These are phyloP conservation scores for Phytophthora tentaculata DNA, from an alignment of 352 stramenopile species.

Conservation along the genomic window DNA sequence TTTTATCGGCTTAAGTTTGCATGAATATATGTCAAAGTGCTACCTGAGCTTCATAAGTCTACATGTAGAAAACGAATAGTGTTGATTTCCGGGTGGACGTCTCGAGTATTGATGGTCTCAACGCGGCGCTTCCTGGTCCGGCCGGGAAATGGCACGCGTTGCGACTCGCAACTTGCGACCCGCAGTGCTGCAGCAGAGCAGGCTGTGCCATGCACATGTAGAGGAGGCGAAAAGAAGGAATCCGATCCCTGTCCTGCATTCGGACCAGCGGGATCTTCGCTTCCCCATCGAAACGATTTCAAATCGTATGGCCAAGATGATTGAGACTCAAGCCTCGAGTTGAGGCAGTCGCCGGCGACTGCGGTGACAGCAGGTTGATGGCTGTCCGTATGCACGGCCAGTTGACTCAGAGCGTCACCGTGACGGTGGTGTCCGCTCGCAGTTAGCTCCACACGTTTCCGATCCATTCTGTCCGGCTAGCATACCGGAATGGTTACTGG, in stretches of 20 bases:
- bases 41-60: too few relatives aligned
- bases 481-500: not conserved
- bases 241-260: not conserved
- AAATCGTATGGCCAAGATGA: conserved; percentile 16
- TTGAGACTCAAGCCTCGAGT: too few relatives aligned
- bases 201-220: conserved; percentile 24
- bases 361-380: conserved; percentile 24
- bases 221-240: conserved; percentile 8
- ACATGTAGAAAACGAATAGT: too few relatives aligned
- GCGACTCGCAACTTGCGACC: too few relatives aligned
- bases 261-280: conserved; percentile 23
- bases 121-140: too few relatives aligned
- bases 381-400: conserved; percentile 26
- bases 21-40: too few relatives aligned
- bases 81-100: not conserved
- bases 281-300: conserved; percentile 27
- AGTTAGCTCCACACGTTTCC: not conserved
- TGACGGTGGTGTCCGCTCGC: not conserved
- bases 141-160: not conserved
- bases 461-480: not conserved
- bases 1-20: too few relatives aligned
- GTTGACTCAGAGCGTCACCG: conserved; percentile 14
- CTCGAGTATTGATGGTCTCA: not conserved
- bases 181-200: too few relatives aligned
- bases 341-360: conserved; percentile 10